Evolutionary conservation across 106 monocot species (phyloP).

Genomic region (Vanilla planifolia): DNA sequence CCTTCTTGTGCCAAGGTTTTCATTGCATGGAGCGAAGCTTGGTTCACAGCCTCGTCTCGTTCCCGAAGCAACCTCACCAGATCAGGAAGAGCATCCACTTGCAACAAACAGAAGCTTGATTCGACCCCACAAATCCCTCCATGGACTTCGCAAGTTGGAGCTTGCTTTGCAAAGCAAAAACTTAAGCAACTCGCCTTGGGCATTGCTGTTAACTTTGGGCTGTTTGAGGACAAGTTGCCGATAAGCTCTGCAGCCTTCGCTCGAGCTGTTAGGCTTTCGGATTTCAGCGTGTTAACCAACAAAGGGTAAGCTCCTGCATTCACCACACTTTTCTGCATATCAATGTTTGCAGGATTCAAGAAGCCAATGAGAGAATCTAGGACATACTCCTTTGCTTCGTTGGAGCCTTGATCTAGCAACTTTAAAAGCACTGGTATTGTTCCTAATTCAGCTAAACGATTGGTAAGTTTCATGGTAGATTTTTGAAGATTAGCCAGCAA

Average conservation of each 20-base stretch:
- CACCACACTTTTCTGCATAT: conserved; percentile 15
- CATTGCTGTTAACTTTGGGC: neutral
- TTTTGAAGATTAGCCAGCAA: conserved; percentile 12
- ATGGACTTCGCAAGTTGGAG: conserved; percentile 10
- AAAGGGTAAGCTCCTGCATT: conserved; percentile 9
- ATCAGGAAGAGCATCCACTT: conserved; percentile 6
- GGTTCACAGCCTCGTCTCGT: neutral
- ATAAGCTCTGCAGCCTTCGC: conserved; percentile 18
- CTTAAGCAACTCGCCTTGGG: neutral
- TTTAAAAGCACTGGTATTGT: conserved; percentile 5
- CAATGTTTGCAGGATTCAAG: conserved; percentile 8
- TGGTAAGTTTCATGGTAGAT: conserved; percentile 5
- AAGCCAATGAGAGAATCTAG: conserved; percentile 11
- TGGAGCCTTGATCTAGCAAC: neutral
- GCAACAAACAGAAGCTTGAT: conserved; percentile 13
- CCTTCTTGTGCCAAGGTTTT: conserved; percentile 16
- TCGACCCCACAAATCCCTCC: conserved; percentile 15
- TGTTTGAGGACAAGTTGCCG: conserved; percentile 11
- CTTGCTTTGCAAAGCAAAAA: conserved; percentile 5
- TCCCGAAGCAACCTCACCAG: conserved; percentile 15
- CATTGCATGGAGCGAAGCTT: conserved; percentile 1
- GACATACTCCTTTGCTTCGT: conserved; percentile 14
- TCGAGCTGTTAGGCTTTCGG: conserved; percentile 7
- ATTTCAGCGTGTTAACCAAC: conserved; percentile 6
- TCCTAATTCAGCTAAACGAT: neutral